Conservation (phyloP, 306 rosid species). For the Lathyrus sativus region DNA sequence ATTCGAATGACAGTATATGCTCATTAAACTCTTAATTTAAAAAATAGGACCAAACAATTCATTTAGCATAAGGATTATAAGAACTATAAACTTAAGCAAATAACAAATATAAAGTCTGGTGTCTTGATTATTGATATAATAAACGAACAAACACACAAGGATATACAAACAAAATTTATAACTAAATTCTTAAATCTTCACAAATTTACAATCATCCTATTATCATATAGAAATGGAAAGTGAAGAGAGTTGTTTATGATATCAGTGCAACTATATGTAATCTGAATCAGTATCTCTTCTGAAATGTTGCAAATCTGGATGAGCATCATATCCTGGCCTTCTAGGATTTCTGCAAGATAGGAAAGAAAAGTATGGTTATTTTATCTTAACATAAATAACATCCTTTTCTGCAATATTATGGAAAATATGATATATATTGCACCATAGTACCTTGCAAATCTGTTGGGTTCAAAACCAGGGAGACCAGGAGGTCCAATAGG, state of each 20-base stretch:
- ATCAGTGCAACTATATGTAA: constrained; percentile 52
- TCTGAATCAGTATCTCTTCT: constrained; percentile 70
- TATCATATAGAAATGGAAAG: background rate
- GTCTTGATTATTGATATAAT: background rate
- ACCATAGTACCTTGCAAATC: constrained; percentile 59
- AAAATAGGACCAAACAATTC: background rate
- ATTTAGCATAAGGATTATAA: background rate
- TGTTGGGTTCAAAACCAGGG: constrained; percentile 82
- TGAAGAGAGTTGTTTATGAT: background rate
- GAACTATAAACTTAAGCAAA: background rate
- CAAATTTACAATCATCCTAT: constrained; percentile 19
- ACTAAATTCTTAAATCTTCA: background rate
- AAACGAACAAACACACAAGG: background rate
- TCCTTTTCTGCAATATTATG: background rate
- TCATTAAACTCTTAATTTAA: no score
- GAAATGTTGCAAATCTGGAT: constrained; percentile 80
- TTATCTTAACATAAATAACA: background rate
- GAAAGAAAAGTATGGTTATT: background rate
- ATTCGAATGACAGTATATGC: no score
- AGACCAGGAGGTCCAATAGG: constrained; percentile 82
- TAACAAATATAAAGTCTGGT: background rate
- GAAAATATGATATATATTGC: background rate
- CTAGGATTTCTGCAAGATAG: constrained; percentile 55
- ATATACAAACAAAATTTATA: background rate
- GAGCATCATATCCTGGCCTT: constrained; percentile 62